Base-by-base conservation (phyloP, 1,139 yeast genomes). In the Scheffersomyces insectosa region DNA sequence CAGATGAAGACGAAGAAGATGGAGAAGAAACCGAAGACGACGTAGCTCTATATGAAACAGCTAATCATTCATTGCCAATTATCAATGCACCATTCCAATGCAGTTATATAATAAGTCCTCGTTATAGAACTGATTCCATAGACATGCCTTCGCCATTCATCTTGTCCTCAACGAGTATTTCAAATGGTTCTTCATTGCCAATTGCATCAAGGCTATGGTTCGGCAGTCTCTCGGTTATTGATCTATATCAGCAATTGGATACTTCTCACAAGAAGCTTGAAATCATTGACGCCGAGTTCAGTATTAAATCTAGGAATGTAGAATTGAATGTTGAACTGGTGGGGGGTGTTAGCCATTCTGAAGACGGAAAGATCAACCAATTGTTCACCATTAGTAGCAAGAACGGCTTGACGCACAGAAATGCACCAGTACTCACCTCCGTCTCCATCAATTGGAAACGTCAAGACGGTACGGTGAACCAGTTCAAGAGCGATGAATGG, bases 191-290 rank as follows among this genome's bases (percentile, higher is more conserved):
- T 4, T 56, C 69, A 5, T 59, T 70, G 60, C 82, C 83, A 0
- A 64, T 69, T 34, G 75, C 77, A 3, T 59, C 70, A 3, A 62
- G 86, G 42, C 50, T 62, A 7, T 81, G 86, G 86, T 51, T 62
- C 33, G 72, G 70, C 5, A 65, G 63, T 33, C 47, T 65, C 3
- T 37, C 46, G 0, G 39, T 71, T 3, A 40, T 45, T 14, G 41
- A 38, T 4, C 35, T 45, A 13, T 42, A 39, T 6, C 33, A 31
- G 20, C 14, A 31, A 31, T 31, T 14, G 14, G 33, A 31, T 5
- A n/a, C 10, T 31, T 7, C 37, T 8, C 44, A 40, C 3, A 44
- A 41, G 1, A 52, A 45, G 0, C 41, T 70, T 5, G 63, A 63
- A 3, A 48, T 76, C 1, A 42, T 54, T 1, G 54, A 51, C 2